Evolutionary conservation across 495 filamentous ascomycete species (phyloP).

Genomic region (Penicillium daleae): DNA sequence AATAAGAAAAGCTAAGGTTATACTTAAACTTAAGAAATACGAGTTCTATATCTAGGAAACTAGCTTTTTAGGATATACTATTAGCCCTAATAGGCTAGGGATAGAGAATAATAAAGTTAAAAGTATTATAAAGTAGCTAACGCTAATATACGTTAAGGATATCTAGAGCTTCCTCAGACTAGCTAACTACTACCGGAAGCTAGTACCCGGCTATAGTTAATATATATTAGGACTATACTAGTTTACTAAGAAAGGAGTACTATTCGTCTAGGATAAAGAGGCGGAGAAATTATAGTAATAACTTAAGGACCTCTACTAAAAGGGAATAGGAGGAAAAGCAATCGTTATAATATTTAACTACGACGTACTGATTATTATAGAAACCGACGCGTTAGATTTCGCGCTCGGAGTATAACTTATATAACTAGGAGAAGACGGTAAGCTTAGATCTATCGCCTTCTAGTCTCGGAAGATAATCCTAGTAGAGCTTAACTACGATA

Average conservation of each 20-base stretch:
- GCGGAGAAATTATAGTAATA: background rate
- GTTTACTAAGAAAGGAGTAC: background rate
- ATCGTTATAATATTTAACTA: background rate
- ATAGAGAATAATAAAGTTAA: background rate
- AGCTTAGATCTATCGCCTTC: background rate
- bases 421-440: background rate
- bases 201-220: background rate
- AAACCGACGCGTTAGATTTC: background rate
- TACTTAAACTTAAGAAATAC: constrained; percentile 20
- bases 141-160: background rate
- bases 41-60: background rate
- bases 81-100: background rate
- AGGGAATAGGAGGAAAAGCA: background rate
- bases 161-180: background rate
- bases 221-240: background rate
- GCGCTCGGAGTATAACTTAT: background rate
- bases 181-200: background rate
- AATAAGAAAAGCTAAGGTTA: constrained; percentile 11
- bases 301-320: background rate
- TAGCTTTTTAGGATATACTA: background rate
- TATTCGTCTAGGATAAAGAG: background rate
- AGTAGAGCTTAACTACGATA: background rate
- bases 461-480: background rate
- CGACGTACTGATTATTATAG: background rate
- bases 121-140: background rate